These are phyloP conservation scores for Neurospora sp. DNA, from an alignment of 495 filamentous ascomycete genomes.

Conservation along the genomic window DNA sequence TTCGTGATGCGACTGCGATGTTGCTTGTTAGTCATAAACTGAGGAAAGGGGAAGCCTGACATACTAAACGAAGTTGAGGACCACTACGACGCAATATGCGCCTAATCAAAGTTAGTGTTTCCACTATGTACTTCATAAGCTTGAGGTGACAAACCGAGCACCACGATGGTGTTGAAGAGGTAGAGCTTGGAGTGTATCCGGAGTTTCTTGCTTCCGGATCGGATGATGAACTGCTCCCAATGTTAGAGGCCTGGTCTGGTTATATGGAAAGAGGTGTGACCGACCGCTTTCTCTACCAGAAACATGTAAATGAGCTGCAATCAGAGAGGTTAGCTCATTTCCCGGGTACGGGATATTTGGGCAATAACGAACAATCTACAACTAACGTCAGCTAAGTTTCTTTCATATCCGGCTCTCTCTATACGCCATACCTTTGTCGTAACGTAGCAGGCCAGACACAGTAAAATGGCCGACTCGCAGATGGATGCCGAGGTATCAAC, in stretches of 20 bases:
- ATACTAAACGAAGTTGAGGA: constrained; percentile 43
- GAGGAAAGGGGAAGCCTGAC: too few species aligned
- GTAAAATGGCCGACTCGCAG: constrained; percentile 39
- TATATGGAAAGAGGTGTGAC: not conserved
- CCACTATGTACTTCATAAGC: not conserved
- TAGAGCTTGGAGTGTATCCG: constrained; percentile 40
- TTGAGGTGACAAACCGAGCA: constrained; percentile 29
- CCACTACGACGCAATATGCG: constrained; percentile 34
- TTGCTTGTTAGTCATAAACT: constrained; percentile 2
- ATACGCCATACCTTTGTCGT: constrained; percentile 37
- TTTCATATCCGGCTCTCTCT: not conserved
- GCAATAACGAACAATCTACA: constrained; percentile 29
- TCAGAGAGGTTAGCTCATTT: not conserved
- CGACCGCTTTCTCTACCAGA: constrained; percentile 43
- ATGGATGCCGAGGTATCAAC: constrained; percentile 29
- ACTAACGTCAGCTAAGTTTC: not conserved
- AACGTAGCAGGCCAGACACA: constrained; percentile 43
- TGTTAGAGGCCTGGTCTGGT: not conserved
- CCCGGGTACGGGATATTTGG: not conserved
- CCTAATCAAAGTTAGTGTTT: constrained; percentile 20
- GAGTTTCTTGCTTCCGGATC: constrained; percentile 26
- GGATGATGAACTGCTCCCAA: constrained; percentile 35
- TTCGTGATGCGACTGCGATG: constrained; percentile 32
- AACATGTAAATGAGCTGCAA: constrained; percentile 42
- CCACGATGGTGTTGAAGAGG: constrained; percentile 43